These are phyloP conservation scores for Lecanicillium sp. DNA, from an alignment of 2,329 filamentous ascomycete genomes.

Conservation along the genomic window DNA sequence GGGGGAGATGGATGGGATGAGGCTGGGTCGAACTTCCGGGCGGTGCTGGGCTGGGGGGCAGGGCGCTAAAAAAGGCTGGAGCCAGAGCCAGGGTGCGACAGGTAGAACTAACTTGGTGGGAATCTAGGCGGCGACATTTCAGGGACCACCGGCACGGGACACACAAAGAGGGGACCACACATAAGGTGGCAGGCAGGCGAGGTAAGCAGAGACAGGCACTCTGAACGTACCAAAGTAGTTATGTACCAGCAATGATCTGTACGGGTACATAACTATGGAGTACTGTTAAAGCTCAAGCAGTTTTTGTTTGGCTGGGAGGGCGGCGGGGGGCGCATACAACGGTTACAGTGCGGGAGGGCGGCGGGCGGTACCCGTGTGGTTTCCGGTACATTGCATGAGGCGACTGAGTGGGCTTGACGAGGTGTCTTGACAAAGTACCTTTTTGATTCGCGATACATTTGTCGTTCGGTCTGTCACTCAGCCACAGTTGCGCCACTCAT, in stretches of 20 bases:
- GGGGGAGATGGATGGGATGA: conserved; percentile 6
- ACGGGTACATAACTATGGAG: too few species aligned
- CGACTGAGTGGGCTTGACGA: neutral
- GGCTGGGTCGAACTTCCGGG: conserved; percentile 6
- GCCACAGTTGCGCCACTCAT: too few species aligned
- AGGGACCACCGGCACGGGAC: too few species aligned
- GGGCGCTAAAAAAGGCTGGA: neutral
- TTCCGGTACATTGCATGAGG: neutral
- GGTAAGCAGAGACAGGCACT: conserved; percentile 3
- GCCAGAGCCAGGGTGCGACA: neutral
- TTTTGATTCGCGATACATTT: neutral
- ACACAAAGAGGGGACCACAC: too few species aligned
- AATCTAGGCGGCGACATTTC: conserved; percentile 5
- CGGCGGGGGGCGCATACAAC: too few species aligned
- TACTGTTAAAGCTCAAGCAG: too few species aligned
- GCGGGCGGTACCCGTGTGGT: neutral
- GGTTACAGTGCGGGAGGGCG: neutral
- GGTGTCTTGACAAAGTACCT: neutral
- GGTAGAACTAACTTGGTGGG: too few species aligned
- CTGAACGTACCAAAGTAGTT: too few species aligned
- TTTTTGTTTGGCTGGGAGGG: too few species aligned
- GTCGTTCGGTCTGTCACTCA: too few species aligned
- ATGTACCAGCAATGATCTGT: too few species aligned
- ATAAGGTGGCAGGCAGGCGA: neutral
- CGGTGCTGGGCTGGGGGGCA: neutral